These are phyloP conservation scores for Plasmodium yoelii DNA, from an alignment of 169 alveolate species.

Conservation along the genomic window DNA sequence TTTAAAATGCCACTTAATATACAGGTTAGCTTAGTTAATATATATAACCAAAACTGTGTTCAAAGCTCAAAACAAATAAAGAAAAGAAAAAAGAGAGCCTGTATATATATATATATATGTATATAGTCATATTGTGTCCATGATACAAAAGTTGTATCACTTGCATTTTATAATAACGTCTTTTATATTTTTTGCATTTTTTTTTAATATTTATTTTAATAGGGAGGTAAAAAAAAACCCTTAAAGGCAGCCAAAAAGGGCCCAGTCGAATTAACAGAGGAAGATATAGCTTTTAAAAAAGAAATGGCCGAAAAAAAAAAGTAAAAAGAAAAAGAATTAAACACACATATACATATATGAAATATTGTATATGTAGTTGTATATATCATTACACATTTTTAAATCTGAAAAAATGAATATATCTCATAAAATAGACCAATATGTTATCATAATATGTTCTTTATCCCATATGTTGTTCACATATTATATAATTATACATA, in stretches of 20 bases:
- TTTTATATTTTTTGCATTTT: neutral
- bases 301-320: constrained; percentile 72
- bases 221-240: constrained; percentile 75
- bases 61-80: neutral
- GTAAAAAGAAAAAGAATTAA: neutral
- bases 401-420: neutral
- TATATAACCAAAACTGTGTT: neutral
- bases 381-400: no score
- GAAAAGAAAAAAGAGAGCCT: neutral
- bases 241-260: constrained; percentile 71
- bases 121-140: no score
- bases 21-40: constrained; percentile 37
- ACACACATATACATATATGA: neutral
- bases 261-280: constrained; percentile 57
- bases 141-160: no score
- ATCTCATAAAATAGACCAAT: neutral
- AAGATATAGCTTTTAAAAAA: constrained; percentile 69
- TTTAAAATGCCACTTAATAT: constrained; percentile 44
- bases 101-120: no score
- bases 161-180: neutral
- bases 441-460: neutral
- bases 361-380: no score
- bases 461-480: neutral
- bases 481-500: neutral
- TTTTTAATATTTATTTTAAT: constrained; percentile 5